A percentile compares a stretch with the other conserved stretches of the same genome.
Conservation (phyloP, 371 early-diverging fungal genomes). For the Mortierella sp. region DNA sequence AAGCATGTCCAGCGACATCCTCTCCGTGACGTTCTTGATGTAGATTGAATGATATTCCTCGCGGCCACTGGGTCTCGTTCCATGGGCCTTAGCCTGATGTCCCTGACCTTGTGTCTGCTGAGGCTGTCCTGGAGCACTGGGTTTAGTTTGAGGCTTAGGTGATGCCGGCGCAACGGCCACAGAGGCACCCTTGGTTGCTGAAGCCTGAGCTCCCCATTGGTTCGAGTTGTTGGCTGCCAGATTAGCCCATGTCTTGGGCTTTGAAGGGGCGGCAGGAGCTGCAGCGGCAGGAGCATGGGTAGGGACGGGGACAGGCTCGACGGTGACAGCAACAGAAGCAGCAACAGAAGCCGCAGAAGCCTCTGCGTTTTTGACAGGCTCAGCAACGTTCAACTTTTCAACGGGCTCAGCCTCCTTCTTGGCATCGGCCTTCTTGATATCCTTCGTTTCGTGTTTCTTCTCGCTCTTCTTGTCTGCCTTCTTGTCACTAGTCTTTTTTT, state of each 20-base stretch:
- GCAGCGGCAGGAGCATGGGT: constrained; percentile 6
- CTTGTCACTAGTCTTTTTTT: constrained; percentile 6
- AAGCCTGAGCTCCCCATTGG: constrained; percentile 54
- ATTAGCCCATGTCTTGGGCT: constrained; percentile 64
- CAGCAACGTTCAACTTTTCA: constrained; percentile 5
- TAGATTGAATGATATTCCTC: constrained; percentile 28
- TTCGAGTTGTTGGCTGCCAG: constrained; percentile 55
- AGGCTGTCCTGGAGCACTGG: constrained; percentile 19
- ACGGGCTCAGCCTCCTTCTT: constrained; percentile 15
- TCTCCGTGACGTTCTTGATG: constrained; percentile 34
- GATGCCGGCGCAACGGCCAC: constrained; percentile 5
- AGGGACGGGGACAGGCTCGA: background rate
- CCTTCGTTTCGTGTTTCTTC: constrained; percentile 10
- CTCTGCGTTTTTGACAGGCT: constrained; percentile 1
- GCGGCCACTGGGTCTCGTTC: constrained; percentile 13
- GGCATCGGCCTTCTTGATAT: background rate
- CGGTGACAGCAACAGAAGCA: background rate
- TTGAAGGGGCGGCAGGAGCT: constrained; percentile 21
- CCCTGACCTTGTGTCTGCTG: constrained; percentile 30
- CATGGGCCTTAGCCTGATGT: constrained; percentile 9
- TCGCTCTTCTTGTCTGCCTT: constrained; percentile 12
- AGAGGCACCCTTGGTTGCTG: constrained; percentile 48
- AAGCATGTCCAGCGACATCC: constrained; percentile 45
- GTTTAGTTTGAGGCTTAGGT: constrained; percentile 15
- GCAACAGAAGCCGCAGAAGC: background rate